phyloP scores from a whole-genome alignment of 2,329 filamentous ascomycete species.

The Plectosphaerella plurivora region DNA sequence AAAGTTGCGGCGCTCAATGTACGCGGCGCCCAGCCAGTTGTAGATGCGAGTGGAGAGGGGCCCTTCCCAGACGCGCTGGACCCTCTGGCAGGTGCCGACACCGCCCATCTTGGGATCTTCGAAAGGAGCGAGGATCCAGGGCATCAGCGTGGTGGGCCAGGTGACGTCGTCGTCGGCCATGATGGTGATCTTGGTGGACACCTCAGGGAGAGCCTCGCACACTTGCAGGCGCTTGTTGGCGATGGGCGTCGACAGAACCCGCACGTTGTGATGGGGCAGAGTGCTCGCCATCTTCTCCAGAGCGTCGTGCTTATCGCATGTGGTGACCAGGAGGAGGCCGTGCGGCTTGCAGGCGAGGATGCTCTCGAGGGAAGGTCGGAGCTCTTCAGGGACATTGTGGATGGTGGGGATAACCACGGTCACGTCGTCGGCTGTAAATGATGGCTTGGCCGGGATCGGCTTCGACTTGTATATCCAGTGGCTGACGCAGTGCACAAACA shows the following conservation, averaged over 20 bases:
- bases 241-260: conserved; percentile 72
- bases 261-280: conserved; percentile 56
- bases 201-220: conserved; percentile 82
- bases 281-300: conserved; percentile 64
- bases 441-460: conserved; percentile 76
- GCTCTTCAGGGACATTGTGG: conserved; percentile 78
- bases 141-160: conserved; percentile 80
- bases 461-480: conserved; percentile 87
- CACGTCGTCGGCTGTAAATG: conserved; percentile 75
- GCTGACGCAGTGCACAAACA: conserved; percentile 78
- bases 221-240: conserved; percentile 96
- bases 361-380: conserved; percentile 75
- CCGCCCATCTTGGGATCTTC: conserved; percentile 80
- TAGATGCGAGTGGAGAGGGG: conserved; percentile 62
- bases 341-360: conserved; percentile 66
- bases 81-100: conserved; percentile 85
- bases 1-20: conserved; percentile 92
- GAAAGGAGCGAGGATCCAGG: conserved; percentile 90
- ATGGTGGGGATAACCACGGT: conserved; percentile 94
- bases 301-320: conserved; percentile 69
- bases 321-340: conserved; percentile 82
- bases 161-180: conserved; percentile 96
- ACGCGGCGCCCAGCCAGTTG: conserved; percentile 88
- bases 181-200: conserved; percentile 78
- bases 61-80: conserved; percentile 63